Conservation (phyloP, 768 basidiomycete species). For the Tylopilus balloui region DNA sequence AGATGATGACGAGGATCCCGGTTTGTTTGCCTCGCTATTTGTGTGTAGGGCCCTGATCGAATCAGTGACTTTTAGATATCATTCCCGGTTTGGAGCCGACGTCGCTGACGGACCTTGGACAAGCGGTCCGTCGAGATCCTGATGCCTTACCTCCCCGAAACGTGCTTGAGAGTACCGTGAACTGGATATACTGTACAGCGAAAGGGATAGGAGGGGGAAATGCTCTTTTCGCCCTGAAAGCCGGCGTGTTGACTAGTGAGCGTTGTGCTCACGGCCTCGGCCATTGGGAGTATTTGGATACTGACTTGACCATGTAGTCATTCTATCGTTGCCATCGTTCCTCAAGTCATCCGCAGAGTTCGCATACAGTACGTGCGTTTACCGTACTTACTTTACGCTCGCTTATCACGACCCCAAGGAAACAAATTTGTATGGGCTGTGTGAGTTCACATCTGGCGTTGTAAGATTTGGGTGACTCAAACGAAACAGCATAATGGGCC, state of each 20-base stretch:
- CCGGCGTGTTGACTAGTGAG: conserved; percentile 57
- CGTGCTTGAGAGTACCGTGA: conserved; percentile 48
- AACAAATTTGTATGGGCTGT: conserved; percentile 70
- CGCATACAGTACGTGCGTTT: conserved; percentile 48
- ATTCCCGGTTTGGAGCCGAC: conserved; percentile 53
- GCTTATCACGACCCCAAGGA: conserved; percentile 32
- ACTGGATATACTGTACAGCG: conserved; percentile 38
- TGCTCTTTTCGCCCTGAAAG: conserved; percentile 65
- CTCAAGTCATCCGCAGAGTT: conserved; percentile 49
- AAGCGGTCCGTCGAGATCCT: conserved; percentile 58
- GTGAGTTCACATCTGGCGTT: conserved; percentile 34
- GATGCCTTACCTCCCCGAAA: conserved; percentile 72
- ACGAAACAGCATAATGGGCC: conserved; percentile 60
- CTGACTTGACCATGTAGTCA: conserved; percentile 35
- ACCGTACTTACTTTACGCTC: background rate
- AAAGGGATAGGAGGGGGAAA: conserved; percentile 52
- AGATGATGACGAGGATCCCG: conserved; percentile 68
- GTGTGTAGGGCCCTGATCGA: background rate
- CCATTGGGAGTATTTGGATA: background rate
- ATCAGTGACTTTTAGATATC: conserved; percentile 32
- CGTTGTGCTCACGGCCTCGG: background rate
- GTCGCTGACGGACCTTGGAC: conserved; percentile 47
- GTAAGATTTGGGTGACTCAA: background rate
- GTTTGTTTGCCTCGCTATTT: conserved; percentile 19
- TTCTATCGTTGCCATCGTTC: conserved; percentile 58